Evolutionary conservation across 2,329 filamentous ascomycete species (phyloP), one percentile per base, ranked within the genome.

Genomic region (Colletotrichum tofieldiae): DNA sequence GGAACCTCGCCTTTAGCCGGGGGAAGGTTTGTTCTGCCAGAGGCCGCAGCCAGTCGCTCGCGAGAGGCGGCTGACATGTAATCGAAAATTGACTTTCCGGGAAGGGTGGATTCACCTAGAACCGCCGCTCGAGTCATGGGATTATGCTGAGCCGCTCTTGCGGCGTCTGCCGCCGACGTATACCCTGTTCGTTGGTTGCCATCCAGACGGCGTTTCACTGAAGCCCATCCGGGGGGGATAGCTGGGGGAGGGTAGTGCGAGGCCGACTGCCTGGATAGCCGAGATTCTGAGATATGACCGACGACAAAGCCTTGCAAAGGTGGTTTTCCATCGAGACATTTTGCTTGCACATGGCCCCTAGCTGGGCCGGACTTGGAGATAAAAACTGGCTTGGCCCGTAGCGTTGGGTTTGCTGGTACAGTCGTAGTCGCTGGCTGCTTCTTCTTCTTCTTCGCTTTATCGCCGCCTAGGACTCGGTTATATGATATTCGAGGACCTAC

Each of bases 61-160:
- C 96, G 91, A 4, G 93, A 91, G 43, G 93, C 89, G 0, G 94
- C 87, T 0, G 93, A 93, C 75, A 99, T 88, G 81, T 93, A 99
- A 82, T 98, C 95, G 80, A 98, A 99, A 3, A 99, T 92, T 0
- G 96, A 98, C 83, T 98, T 98, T 0, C 94, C 94, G 0, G 95
- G 95, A 0, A 98, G 85, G 45, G 90, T 89, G 23, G 89, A 84
- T 82, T 97, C 94, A 41, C 94, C 94, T 1, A 98, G 86, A 37
- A 67, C 66, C 43, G 91, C 91, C 16, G 95, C 95, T 73, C 96
- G 91, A 52, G 92, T 87, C 78, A 90, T 92, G 0, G 94, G 92
- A 79, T 97, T 91, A 11, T 97, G 87, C 1, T 87, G 90, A 0
- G 94, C 96, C 2, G 90, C 86, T 81, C 92, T 95, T 11, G 95